Evolutionary conservation across 2,329 filamentous ascomycete genomes (phyloP).

Genomic region (Biscogniauxia mediterranea): DNA sequence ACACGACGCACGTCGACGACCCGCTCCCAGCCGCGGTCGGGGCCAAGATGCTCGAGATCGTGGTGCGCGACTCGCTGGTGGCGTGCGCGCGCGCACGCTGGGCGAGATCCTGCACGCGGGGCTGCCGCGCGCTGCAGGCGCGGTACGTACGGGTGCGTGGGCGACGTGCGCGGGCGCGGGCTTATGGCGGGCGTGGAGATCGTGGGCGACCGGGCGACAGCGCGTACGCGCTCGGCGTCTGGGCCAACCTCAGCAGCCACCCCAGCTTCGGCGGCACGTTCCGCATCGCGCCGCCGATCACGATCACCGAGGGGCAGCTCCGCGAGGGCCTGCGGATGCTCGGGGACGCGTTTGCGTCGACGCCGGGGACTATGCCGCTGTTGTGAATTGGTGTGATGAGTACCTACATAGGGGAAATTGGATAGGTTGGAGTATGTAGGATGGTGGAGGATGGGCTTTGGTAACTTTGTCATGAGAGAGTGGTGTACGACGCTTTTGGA

Average conservation of each 20-base stretch:
- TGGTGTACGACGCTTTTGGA: no score
- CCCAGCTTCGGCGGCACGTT: conserved; percentile 57
- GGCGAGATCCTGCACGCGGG: conserved; percentile 47
- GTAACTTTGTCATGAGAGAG: no score
- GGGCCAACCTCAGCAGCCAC: conserved; percentile 55
- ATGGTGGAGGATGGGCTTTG: no score
- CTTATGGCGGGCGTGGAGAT: conserved; percentile 60
- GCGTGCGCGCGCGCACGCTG: conserved; percentile 43
- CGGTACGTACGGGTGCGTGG: conserved; percentile 62
- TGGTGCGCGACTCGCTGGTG: conserved; percentile 54
- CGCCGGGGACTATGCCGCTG: conserved; percentile 31
- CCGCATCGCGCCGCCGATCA: conserved; percentile 59
- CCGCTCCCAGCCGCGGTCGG: conserved; percentile 59
- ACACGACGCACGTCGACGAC: conserved; percentile 63
- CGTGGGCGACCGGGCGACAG: conserved; percentile 45
- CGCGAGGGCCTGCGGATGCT: conserved; percentile 52
- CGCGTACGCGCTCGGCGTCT: conserved; percentile 52
- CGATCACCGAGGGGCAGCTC: conserved; percentile 50
- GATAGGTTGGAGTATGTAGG: no score
- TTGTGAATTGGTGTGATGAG: conserved; percentile 4
- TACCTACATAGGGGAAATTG: no score
- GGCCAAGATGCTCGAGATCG: conserved; percentile 60
- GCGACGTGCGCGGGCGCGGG: conserved; percentile 58
- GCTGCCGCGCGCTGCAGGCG: conserved; percentile 43
- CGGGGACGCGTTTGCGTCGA: conserved; percentile 51